Base-by-base conservation (phyloP, 1,284 basidiomycete species). In the Flammula alnicola region DNA sequence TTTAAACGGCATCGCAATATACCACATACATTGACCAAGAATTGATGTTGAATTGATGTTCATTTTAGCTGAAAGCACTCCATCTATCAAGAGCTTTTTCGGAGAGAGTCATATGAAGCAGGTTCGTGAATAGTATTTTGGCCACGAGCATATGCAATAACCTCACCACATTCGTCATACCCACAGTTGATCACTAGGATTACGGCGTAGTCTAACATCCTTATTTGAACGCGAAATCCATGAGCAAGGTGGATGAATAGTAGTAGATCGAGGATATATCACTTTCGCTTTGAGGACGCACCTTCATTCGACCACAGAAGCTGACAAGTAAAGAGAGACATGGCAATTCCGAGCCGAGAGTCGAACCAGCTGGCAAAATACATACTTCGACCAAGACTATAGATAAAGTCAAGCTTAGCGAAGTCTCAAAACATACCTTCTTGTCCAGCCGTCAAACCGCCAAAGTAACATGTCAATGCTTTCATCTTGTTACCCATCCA, bases 401-500 rank as follows among this genome's bases (percentile, higher is more conserved):
- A n/a, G n/a, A n/a, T n/a, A 22, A 23, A 23, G 22, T 23, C 10
- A 11, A 22, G 14, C 12, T 12, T n/a, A 9, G 9, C 3, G 30
- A 38, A 20, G 17, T 44, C 16, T 58, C 48, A 77, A 57, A 84
- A 90, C 44, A 83, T 59, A 32, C 78, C 64, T 50, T 82, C 83
- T 60, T 91, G 88, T 1, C 84, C 87, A 10, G 67, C 63, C 1
- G 72, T 85, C 17, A 92, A 68, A 12, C 90, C 90, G 17, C 90
- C 89, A 63, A 88, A 91, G 64, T 91, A 91, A 67, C 88, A 91
- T 1, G 88, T 91, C 51, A 92, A 66, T 0, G 89, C 90, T 61
- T 94, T 95, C 42, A 95, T 71, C 68, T 93, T 94, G 12, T 71
- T 73, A 2, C 88, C 85, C 86, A 91, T 92, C 89, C 91, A 94